Evolutionary conservation across 1,284 basidiomycete genomes (phyloP).

Genomic region (Cutaneotrichosporon sp.): DNA sequence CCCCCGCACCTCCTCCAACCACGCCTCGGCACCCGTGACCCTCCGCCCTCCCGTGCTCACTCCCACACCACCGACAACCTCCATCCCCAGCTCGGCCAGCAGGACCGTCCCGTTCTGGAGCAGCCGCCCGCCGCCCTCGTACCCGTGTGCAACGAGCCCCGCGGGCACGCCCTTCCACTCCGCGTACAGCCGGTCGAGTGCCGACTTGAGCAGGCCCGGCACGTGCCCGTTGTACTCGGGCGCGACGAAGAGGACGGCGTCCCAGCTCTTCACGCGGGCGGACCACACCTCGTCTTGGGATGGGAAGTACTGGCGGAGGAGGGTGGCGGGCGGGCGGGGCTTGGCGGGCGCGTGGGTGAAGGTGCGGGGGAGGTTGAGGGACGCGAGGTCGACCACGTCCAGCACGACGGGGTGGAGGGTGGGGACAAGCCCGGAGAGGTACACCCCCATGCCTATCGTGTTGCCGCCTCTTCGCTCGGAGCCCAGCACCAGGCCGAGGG

Average conservation of each 20-base stretch:
- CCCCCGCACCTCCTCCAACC: neutral
- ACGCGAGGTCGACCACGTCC: neutral
- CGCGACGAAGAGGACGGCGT: neutral
- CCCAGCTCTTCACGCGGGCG: neutral
- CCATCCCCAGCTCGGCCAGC: neutral
- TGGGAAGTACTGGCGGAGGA: neutral
- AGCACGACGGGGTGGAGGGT: neutral
- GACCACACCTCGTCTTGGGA: neutral
- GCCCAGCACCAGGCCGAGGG: neutral
- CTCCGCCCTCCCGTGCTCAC: neutral
- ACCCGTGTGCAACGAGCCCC: neutral
- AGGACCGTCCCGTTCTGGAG: neutral
- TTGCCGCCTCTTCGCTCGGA: neutral
- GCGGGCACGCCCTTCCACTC: neutral
- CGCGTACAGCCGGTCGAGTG: neutral
- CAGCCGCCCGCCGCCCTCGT: neutral
- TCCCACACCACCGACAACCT: neutral
- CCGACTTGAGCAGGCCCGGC: neutral
- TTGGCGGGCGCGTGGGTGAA: neutral
- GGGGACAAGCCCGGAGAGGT: neutral
- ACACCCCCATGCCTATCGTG: neutral
- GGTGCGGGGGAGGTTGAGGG: neutral
- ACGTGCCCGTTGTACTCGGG: conserved; percentile 4
- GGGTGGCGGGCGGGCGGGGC: neutral
- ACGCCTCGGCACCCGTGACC: neutral